Evolutionary conservation across 2,329 filamentous ascomycete species (phyloP).

Genomic region (Fusarium sp.): DNA sequence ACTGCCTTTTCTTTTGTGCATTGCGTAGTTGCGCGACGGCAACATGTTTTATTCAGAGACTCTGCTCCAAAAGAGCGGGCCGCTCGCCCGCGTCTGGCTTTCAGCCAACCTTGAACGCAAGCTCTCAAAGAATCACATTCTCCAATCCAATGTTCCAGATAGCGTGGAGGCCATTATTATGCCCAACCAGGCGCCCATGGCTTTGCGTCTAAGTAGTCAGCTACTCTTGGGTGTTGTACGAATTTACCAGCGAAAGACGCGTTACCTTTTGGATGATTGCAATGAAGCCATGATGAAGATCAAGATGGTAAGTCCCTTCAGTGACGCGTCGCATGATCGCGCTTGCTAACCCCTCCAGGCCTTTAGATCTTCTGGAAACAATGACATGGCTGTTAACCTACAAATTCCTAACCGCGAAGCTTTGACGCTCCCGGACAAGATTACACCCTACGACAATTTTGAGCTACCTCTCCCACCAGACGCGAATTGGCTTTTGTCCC

Average conservation of each 20-base stretch:
- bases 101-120: conserved; percentile 99
- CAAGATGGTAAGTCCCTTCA: conserved; percentile 81
- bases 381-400: conserved; percentile 89
- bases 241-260: conserved; percentile 97
- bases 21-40: conserved; percentile 52
- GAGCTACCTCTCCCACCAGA: conserved; percentile 87
- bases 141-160: conserved; percentile 94
- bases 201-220: conserved; percentile 92
- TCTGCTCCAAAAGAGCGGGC: conserved; percentile 95
- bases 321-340: conserved; percentile 1
- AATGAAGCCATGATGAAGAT: conserved; percentile 98
- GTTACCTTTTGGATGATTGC: conserved; percentile 96
- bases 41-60: conserved; percentile 98
- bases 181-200: conserved; percentile 93
- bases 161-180: conserved; percentile 96
- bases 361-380: conserved; percentile 93
- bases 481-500: conserved; percentile 84
- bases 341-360: conserved; percentile 70
- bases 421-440: conserved; percentile 88
- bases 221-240: conserved; percentile 94
- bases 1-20: conserved; percentile 41
- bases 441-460: conserved; percentile 89
- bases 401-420: conserved; percentile 86
- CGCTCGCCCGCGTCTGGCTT: conserved; percentile 96
- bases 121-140: conserved; percentile 94